Percentiles rank a stretch among this genome's conserved stretches.
Evolutionary conservation across 805 yeast genomes (phyloP).

Genomic region (Starmera dryadoides): DNA sequence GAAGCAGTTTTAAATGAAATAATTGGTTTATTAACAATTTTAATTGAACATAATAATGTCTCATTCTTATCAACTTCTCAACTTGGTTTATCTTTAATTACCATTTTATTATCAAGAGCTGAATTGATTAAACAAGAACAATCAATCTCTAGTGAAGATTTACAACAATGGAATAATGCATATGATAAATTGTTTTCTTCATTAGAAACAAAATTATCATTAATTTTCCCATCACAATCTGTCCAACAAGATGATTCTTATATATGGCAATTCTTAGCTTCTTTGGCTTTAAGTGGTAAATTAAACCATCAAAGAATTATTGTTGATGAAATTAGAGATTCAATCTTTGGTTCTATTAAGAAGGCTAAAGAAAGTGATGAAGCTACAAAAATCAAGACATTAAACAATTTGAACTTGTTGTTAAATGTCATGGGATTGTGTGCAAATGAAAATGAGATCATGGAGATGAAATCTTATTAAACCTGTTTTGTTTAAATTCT

Average conservation of each 20-base stretch:
- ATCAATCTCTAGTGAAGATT: slow-evolving; percentile 33
- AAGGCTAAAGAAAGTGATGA: slow-evolving; percentile 50
- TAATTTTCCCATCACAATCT: slow-evolving; percentile 69
- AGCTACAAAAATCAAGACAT: slow-evolving; percentile 46
- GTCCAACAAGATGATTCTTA: slow-evolving; percentile 33
- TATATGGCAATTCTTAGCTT: slow-evolving; percentile 96
- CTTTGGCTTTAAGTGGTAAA: slow-evolving; percentile 86
- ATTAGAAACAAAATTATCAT: slow-evolving; percentile 67
- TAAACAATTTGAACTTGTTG: slow-evolving; percentile 81
- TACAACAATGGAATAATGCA: slow-evolving; percentile 61
- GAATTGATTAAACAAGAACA: slow-evolving; percentile 87
- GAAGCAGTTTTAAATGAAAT: slow-evolving; percentile 78
- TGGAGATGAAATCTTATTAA: slow-evolving; percentile 44
- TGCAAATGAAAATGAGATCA: slow-evolving; percentile 84
- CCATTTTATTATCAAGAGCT: slow-evolving; percentile 86
- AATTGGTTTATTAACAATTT: slow-evolving; percentile 61
- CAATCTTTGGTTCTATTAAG: slow-evolving; percentile 81
- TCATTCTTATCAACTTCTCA: slow-evolving; percentile 49
- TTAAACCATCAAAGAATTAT: slow-evolving; percentile 86
- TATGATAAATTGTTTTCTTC: slow-evolving; percentile 78
- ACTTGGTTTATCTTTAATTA: slow-evolving; percentile 79
- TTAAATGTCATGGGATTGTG: slow-evolving; percentile 94
- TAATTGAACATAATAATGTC: slow-evolving; percentile 65
- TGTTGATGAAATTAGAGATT: slow-evolving; percentile 90
- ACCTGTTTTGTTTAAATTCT: slow-evolving; percentile 9